Conservation (phyloP, 179 eudicot species). For the Pouteria campechiana region DNA sequence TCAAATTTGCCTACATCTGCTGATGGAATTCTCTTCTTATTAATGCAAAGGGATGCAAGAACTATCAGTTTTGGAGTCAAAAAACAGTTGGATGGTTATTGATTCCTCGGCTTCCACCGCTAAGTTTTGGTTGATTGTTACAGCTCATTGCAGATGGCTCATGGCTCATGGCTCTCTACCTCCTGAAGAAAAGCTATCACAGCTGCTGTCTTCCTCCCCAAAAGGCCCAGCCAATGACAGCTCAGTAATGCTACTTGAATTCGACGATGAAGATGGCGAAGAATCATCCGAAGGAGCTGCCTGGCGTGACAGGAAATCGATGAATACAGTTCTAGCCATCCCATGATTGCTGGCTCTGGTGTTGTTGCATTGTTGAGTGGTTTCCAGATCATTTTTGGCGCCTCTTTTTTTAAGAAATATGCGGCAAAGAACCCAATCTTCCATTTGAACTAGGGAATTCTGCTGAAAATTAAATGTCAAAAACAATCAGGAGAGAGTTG, state of each 20-base stretch:
- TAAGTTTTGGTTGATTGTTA: too few relatives aligned
- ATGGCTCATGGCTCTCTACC: constrained; percentile 30
- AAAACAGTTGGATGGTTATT: constrained; percentile 2
- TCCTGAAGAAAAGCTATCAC: constrained; percentile 35
- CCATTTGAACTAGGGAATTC: constrained; percentile 21
- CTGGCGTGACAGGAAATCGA: constrained; percentile 57
- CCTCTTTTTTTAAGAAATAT: constrained; percentile 69
- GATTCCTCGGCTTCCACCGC: too few relatives aligned
- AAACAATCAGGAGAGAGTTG: too few relatives aligned
- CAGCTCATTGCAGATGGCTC: too few relatives aligned
- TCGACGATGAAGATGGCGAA: constrained; percentile 59
- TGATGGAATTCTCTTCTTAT: too few relatives aligned
- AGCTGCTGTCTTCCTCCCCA: constrained; percentile 55
- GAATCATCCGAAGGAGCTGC: constrained; percentile 44
- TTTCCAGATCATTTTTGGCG: constrained; percentile 16
- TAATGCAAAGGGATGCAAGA: neutral
- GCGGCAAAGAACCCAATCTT: constrained; percentile 86
- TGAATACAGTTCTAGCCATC: constrained; percentile 37
- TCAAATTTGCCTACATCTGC: too few relatives aligned
- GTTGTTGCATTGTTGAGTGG: neutral
- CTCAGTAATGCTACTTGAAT: constrained; percentile 74
- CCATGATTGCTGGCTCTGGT: neutral
- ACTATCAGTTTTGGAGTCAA: neutral
- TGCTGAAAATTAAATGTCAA: constrained; percentile 19
- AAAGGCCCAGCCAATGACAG: constrained; percentile 25